Base-by-base conservation (phyloP, 1,284 basidiomycete genomes). In the Microbotryum lychnidis-dioicae region DNA sequence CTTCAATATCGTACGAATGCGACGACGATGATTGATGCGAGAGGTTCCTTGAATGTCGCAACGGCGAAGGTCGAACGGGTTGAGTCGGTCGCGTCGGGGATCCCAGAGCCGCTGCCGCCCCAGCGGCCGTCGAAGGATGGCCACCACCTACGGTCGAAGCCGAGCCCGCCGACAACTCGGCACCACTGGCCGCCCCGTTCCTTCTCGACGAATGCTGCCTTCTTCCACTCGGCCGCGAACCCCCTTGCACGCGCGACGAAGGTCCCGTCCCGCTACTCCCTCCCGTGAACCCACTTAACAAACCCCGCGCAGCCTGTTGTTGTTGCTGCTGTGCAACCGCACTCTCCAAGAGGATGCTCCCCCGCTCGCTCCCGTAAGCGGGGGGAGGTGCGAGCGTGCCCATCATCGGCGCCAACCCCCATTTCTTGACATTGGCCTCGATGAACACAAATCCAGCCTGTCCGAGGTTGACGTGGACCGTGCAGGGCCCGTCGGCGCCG, bases 381-480 rank as follows among this genome's bases (percentile, higher is more conserved):
- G 92, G 92, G 23, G 92, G 92, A 29, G 92, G 92, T 1, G 93
- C 92, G 10, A 97, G 81, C 1, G 93, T 97, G 48, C 92, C 92
- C 20, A 91, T 86, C 76, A 91, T 94, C 7, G 92, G 92, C 27
- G 93, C 92, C 45, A 97, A 78, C 25, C 92, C 92, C 93, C 92
- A 97, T 75, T 96, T 96, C 81, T 97, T 97, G 63, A 97, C 93
- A 74, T 97, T 96, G 42, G 92, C 92, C 77, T 97, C 92, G 71
- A 97, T 96, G 72, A 94, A 97, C 46, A 97, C 92, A 73, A 97
- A 97, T 2, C 92, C 92, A 18, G 89, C 87, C 75, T 97, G 92
- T 16, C 92, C 93, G 20, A 97, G 82, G 75, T 97, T 97, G 73
- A 96, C 87, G 72, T 97, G 93, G 3, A 97, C 84, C 61, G 87